Evolutionary conservation across 75 land plant genomes (phyloP).

Genomic region (Picea glauca): DNA sequence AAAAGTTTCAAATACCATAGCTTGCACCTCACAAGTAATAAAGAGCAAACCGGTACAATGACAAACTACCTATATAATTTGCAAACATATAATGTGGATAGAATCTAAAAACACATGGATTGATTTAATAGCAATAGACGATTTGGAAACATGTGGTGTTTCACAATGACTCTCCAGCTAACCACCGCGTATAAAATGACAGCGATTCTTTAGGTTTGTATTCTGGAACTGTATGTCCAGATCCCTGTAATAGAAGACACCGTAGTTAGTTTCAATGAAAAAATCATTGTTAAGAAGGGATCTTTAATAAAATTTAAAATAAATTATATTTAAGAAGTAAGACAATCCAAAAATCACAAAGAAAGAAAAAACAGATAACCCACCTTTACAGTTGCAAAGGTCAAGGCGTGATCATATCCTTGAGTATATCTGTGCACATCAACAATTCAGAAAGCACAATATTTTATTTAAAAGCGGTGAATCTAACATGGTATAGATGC

Average conservation of each 20-base stretch:
- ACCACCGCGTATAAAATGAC: slow-evolving; percentile 58
- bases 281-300: neutral
- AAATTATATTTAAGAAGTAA: neutral
- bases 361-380: neutral
- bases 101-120: neutral
- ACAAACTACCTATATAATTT: neutral
- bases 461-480: neutral
- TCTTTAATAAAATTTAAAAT: neutral
- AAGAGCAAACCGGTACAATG: neutral
- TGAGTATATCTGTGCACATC: slow-evolving; percentile 45
- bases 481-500: too few species aligned
- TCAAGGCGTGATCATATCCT: slow-evolving; percentile 62
- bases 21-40: neutral
- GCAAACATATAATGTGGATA: neutral
- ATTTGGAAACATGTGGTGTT: neutral
- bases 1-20: neutral
- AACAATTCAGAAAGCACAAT: neutral
- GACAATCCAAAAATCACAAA: neutral
- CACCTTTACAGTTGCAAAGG: slow-evolving; percentile 84
- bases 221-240: slow-evolving; percentile 91
- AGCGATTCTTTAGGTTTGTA: slow-evolving; percentile 82
- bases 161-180: slow-evolving; percentile 35
- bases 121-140: neutral
- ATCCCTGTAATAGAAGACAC: slow-evolving; percentile 45
- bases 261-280: neutral